Percentiles rank a stretch among this genome's conserved stretches.
These are phyloP conservation scores for Fusarium palustre DNA, from an alignment of 2,329 filamentous ascomycete genomes.

Conservation along the genomic window DNA sequence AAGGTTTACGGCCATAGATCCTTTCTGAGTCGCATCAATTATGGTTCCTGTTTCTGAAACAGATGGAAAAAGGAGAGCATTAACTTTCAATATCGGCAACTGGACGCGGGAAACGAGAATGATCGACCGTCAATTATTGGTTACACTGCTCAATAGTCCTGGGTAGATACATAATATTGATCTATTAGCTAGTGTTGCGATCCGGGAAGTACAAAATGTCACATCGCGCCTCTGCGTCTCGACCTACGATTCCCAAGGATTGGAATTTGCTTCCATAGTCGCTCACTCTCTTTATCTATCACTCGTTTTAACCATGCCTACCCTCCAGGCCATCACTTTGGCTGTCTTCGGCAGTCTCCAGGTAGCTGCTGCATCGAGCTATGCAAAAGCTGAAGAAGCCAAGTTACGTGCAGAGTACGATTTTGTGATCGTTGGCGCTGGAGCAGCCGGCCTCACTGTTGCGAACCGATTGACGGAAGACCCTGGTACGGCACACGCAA, in stretches of 20 bases:
- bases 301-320: constrained; percentile 3
- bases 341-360: constrained; percentile 14
- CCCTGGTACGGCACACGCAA: constrained; percentile 13
- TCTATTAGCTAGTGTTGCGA: neutral
- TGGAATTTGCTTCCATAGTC: neutral
- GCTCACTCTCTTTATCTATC: neutral
- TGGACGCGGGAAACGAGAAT: constrained; percentile 3
- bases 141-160: neutral
- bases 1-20: constrained; percentile 23
- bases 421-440: constrained; percentile 38
- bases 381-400: neutral
- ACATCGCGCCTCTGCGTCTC: neutral
- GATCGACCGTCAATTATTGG: neutral
- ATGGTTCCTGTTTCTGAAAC: constrained; percentile 23
- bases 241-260: neutral
- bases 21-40: constrained; percentile 5
- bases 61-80: neutral
- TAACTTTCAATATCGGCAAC: constrained; percentile 14
- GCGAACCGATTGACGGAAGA: constrained; percentile 40
- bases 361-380: neutral
- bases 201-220: constrained; percentile 9
- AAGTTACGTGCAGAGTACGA: constrained; percentile 31
- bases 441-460: constrained; percentile 39
- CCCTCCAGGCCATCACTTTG: neutral
- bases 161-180: neutral